These are phyloP conservation scores for Globisporangium rhizosaccharum DNA, from an alignment of 352 stramenopile species.

Conservation along the genomic window DNA sequence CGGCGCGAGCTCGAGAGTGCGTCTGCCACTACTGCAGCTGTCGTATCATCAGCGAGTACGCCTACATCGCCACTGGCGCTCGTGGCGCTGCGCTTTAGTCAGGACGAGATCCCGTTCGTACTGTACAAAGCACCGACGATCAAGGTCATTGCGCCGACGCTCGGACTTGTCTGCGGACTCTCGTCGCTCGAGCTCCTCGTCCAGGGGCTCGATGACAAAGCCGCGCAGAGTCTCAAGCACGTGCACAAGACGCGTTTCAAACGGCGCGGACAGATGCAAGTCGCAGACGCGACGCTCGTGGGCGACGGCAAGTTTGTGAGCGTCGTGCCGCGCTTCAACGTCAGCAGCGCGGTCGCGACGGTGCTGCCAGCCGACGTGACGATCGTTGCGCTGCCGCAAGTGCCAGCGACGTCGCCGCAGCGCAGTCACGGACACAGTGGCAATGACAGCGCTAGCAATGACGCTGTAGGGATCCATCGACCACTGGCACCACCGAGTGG, in stretches of 20 bases:
- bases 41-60: background rate
- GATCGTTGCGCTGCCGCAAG: background rate
- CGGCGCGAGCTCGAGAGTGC: conserved; percentile 6
- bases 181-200: conserved; percentile 48
- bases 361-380: conserved; percentile 16
- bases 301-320: conserved; percentile 44
- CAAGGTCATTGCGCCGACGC: conserved; percentile 38
- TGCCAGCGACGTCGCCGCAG: conserved; percentile 4
- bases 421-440: conserved; percentile 6
- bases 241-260: conserved; percentile 60
- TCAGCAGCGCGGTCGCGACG: conserved; percentile 36
- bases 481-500: background rate
- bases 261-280: conserved; percentile 65
- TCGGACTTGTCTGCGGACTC: conserved; percentile 36
- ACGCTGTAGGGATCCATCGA: background rate
- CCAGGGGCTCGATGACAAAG: conserved; percentile 60
- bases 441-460: background rate
- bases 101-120: conserved; percentile 64
- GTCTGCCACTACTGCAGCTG: background rate
- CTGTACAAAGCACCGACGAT: conserved; percentile 61
- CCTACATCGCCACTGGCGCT: background rate
- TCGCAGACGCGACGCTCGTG: conserved; percentile 39
- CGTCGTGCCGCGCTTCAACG: conserved; percentile 58
- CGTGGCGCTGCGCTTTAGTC: conserved; percentile 30
- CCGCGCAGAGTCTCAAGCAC: conserved; percentile 27